phyloP scores from a whole-genome alignment of 73 alveolate species.

The Stentor roeselii region DNA sequence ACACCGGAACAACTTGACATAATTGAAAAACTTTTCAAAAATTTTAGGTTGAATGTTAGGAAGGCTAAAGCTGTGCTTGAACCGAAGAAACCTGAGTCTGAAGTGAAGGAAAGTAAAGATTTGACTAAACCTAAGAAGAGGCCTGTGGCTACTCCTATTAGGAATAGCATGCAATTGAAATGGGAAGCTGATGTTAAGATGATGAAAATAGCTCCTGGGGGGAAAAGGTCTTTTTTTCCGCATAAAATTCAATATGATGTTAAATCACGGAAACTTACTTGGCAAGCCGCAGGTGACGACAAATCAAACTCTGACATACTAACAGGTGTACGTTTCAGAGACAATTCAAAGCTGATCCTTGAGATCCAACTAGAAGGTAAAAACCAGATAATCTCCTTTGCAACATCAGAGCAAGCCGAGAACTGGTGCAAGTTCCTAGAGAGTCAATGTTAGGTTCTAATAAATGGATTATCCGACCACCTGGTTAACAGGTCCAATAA shows the following conservation, averaged over 20 bases:
- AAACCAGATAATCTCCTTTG: background rate
- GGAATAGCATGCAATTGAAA: too few species aligned
- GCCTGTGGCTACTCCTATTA: too few species aligned
- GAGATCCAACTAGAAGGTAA: background rate
- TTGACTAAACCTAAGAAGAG: too few species aligned
- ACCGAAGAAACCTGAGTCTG: background rate
- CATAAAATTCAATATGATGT: background rate
- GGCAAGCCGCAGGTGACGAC: constrained; percentile 7
- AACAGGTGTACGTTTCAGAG: background rate
- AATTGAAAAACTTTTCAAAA: background rate
- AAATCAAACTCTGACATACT: background rate
- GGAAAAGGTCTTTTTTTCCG: background rate
- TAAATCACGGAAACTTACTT: background rate
- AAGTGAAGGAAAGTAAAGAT: background rate
- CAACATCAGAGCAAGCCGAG: too few species aligned
- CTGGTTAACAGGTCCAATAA: background rate
- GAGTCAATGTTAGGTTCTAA: too few species aligned
- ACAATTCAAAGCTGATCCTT: background rate
- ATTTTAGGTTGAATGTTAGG: background rate
- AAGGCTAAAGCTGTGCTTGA: background rate
- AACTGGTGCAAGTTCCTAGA: too few species aligned
- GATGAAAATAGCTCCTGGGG: too few species aligned
- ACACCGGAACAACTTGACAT: background rate
- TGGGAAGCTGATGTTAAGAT: too few species aligned
- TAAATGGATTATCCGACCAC: too few species aligned